Evolutionary conservation across 257 asterid species (phyloP), one percentile per base, ranked within the genome.

Genomic region (Capsicum pubescens): DNA sequence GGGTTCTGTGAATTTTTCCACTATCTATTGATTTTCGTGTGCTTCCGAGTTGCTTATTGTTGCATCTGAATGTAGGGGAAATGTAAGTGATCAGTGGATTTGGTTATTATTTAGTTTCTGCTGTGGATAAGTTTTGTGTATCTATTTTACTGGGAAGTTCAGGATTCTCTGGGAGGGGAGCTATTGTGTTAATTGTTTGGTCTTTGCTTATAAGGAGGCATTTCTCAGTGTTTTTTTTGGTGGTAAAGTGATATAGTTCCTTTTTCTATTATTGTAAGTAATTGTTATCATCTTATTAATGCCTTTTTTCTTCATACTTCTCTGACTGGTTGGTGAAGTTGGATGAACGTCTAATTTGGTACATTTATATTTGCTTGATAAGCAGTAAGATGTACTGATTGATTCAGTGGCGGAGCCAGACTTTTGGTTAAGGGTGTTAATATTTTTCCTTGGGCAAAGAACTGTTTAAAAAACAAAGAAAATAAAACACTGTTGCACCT

Each of bases 191-290:
- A 3, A 69, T 14, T 36, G 15, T 39, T 69, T 69, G 54, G 39
- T 69, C 77, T 15, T 69, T 69, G 55, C 77, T 69, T 69, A 26
- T 16, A 69, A 69, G 5, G 77, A 54, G 77, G 32, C 6, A 39
- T 69, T 69, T 69, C 32, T 69, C 54, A 15, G 54, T 39, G 50
- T 39, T 16, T 10, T 39, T 39, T 39, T 39, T 39, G 55, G 54
- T 68, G 54, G 52, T 39, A 15, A 68, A 39, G 77, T 68, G 77
- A 15, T 36, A 36, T 8, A 15, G 77, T 4, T 12, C 13, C 8
- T 68, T 60, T 56, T 68, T 69, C 8, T 3, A 39, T 7, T 69
- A 1, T 36, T 3, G 44, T 39, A 39, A 39, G 44, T 39, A 69
- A 15, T 39, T 69, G 54, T 39, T 69, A 16, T 4, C 0, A 14